Evolutionary conservation across 164 flowering plant species (phyloP), one percentile per base, ranked within the genome.

Genomic region (Vitis cinerea): DNA sequence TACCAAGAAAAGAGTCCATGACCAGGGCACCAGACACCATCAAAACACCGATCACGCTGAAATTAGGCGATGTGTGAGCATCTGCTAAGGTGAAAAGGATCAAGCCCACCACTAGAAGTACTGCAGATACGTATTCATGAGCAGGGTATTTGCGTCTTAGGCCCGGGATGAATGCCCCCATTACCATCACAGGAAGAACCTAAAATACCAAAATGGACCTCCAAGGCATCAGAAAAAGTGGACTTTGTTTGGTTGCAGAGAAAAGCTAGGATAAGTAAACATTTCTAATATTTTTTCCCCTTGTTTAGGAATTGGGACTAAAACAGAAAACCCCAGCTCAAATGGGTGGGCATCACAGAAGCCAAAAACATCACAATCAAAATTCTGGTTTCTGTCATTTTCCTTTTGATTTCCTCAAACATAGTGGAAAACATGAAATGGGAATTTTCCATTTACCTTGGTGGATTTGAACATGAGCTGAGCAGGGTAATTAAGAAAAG

Each of bases 381-480:
- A 31, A 31, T 31, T 31, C 44, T 31, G 44, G 44, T 31, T 31
- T 31, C 44, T 31, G 44, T 31, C 44, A 31, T 31, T 31, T 31
- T 31, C 44, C 7, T 6, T 31, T 31, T 0, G 6, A 31, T 31
- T 31, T 4, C 7, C 44, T 6, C 44, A 31, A 31, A 0, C 7
- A 31, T 6, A 4, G 7, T 31, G 44, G 44, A 31, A 31, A 31
- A 31, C 44, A 31, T 31, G 44, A 31, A 31, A 31, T 31, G 44
- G 44, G 44, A 31, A 31, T 31, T 31, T 31, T 31, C 44, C 44
- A 16, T 19, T 68, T 77, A 93, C 98, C 93, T 93, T 93, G 1
- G 98, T 93, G 77, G 98, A 93, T 75, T 93, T 93, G 79, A 93
- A 93, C 98, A 93, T 93, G 69, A 93, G 82, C 71, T 93, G 98